Evolutionary conservation across 2,329 filamentous ascomycete genomes (phyloP), one percentile per base, ranked within the genome.

Genomic region (Penicillium concentricum): DNA sequence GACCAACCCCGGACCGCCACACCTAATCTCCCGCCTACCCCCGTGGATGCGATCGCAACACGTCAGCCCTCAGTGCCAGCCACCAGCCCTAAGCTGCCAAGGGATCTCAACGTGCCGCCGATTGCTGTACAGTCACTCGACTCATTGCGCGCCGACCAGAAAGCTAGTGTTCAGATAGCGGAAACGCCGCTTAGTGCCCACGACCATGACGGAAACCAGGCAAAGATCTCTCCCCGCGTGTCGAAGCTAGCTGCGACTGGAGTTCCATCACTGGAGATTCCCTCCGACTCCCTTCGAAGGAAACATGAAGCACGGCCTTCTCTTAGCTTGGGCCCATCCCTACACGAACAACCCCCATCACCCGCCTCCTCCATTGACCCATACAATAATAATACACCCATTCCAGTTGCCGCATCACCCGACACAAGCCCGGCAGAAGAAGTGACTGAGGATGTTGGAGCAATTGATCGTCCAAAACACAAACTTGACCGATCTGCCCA

Each of bases 401-500:
- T 82, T 35, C 81, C 87, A 38, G 83, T 87, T 58, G 84, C 88
- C 60, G 82, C 81, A 7, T 92, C 89, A 1, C 85, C 88, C 1
- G 87, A 88, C 63, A 92, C 89, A 2, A 92, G 88, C 64, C 87
- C 88, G 1, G 88, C 89, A 53, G 84, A 88, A 53, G 88, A 91
- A 51, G 60, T 61, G 26, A 58, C 57, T 10, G 67, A 56, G 26
- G 48, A 69, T 78, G 62, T 72, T 76, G 57, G 69, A 78, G 42
- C 77, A 75, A 61, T 81, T 79, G 62, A 78, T 76, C 34, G 72
- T 18, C 58, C 56, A 20, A 69, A 60, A 28, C 60, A 67, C 10
- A 69, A 67, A 34, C 60, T 63, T 57, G 65, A 65, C 24, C 62
- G 64, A 42, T 37, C 64, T 18, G 48, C 67, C 61, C 54, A 62